A percentile compares a stretch with the other conserved stretches of the same genome.
Evolutionary conservation across 208 protist species (phyloP).

Genomic region (Leishmania lainsoni): DNA sequence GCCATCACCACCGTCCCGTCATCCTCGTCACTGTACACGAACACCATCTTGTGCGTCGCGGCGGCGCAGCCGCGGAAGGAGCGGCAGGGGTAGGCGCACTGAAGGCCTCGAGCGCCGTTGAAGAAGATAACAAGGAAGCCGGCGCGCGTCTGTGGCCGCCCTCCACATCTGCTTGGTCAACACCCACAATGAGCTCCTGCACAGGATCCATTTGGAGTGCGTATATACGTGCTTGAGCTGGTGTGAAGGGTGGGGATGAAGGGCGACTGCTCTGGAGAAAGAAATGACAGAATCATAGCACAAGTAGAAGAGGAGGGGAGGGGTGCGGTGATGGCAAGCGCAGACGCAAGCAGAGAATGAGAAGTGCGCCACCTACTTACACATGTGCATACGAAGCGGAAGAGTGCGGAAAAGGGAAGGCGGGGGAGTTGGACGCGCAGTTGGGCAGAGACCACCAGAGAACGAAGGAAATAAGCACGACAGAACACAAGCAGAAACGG

Average conservation of each 20-base stretch:
- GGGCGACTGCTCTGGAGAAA: not conserved
- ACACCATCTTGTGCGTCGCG: constrained; percentile 55
- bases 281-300: not conserved
- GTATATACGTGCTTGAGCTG: not conserved
- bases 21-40: constrained; percentile 83
- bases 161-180: constrained; percentile 9
- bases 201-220: constrained; percentile 24
- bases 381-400: not conserved
- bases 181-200: constrained; percentile 13
- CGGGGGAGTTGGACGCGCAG: not conserved
- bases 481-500: not conserved
- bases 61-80: not conserved
- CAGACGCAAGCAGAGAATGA: not conserved
- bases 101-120: not conserved
- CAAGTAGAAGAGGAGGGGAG: not conserved
- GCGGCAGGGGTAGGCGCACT: not conserved
- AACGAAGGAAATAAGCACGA: not conserved
- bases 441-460: not conserved
- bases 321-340: not conserved
- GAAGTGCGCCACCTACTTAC: not conserved
- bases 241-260: not conserved
- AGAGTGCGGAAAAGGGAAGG: not conserved
- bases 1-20: constrained; percentile 57
- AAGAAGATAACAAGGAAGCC: too few relatives aligned
- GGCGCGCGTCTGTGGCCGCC: not conserved